Conservation (phyloP, 1,284 basidiomycete species). For the Trametes pubescens region DNA sequence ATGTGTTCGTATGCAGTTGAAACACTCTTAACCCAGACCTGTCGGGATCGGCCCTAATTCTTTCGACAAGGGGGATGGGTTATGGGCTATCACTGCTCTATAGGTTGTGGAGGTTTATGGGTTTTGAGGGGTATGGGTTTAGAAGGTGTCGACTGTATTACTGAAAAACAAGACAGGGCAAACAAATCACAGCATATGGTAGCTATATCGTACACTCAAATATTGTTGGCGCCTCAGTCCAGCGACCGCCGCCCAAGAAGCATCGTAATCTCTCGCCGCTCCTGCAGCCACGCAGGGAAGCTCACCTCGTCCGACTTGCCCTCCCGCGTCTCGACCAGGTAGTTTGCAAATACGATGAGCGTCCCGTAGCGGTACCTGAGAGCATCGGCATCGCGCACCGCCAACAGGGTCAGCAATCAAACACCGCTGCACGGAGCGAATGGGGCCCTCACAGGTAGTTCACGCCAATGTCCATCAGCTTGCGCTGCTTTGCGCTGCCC, state of each 20-base stretch:
- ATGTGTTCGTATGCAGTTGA: constrained; percentile 5
- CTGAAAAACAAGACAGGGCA: background rate
- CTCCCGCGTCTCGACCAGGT: constrained; percentile 84
- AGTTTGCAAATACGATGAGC: constrained; percentile 95
- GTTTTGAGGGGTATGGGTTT: too few relatives aligned
- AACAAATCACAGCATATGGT: background rate
- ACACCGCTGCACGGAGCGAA: constrained; percentile 1
- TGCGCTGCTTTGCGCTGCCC: constrained; percentile 78
- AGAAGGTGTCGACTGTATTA: too few relatives aligned
- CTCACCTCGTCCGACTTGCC: constrained; percentile 53
- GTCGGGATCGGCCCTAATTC: too few relatives aligned
- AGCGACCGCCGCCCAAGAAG: constrained; percentile 78
- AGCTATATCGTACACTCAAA: background rate
- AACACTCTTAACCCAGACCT: too few relatives aligned
- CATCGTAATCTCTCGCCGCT: constrained; percentile 86
- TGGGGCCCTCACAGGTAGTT: constrained; percentile 78
- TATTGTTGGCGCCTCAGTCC: constrained; percentile 49
- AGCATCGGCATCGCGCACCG: constrained; percentile 19
- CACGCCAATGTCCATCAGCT: constrained; percentile 77
- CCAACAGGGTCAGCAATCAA: constrained; percentile 27
- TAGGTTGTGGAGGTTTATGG: too few relatives aligned
- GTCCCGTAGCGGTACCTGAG: constrained; percentile 86
- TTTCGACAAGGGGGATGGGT: too few relatives aligned
- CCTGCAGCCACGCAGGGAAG: constrained; percentile 86
- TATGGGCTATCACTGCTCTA: too few relatives aligned